Evolutionary conservation across 257 asterid species (phyloP), one percentile per base, ranked within the genome.

Genomic region (Solanum paucissectum): DNA sequence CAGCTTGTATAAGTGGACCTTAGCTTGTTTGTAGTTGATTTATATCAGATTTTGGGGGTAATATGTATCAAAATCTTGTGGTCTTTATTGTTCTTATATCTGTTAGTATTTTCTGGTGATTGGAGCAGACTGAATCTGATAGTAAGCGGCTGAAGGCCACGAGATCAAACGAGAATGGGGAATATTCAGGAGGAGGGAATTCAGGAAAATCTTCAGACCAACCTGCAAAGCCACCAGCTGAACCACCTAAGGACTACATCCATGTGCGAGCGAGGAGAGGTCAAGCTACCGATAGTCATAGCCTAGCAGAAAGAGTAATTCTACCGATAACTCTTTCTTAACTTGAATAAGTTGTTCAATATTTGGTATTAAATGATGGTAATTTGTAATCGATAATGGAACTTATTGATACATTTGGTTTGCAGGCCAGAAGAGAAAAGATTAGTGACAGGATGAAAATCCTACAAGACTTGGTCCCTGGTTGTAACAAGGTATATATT

Each of bases 201-300:
- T 71, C 90, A 29, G 91, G 85, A 32, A 91, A 92, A 86, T 87
- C 87, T 4, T 84, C 81, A 25, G 92, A 92, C 23, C 88, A 75
- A 88, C 37, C 89, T 55, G 89, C 71, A 32, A 92, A 90, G 86
- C 85, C 89, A 42, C 83, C 88, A 42, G 55, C 75, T 44, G 94
- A 91, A 71, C 90, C 88, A n/a, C 89, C 92, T 27, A 92, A 92
- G 87, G 94, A 91, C 86, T 92, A 92, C 84, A 92, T 92, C 64
- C 94, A 92, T 87, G 94, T 91, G 52, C 89, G 94, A 74, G 94
- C 92, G 3, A 89, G 93, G 90, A 89, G 94, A 86, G 94, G 94
- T 85, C 93, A 92, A 88, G 94, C 94, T 72, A 92, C 93, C 38
- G 94, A 92, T 69, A 92, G 91, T 87, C 94, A 92, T 82, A 92